Evolutionary conservation across 176 grass and related monocot species (phyloP).

Genomic region (Musa acuminata): DNA sequence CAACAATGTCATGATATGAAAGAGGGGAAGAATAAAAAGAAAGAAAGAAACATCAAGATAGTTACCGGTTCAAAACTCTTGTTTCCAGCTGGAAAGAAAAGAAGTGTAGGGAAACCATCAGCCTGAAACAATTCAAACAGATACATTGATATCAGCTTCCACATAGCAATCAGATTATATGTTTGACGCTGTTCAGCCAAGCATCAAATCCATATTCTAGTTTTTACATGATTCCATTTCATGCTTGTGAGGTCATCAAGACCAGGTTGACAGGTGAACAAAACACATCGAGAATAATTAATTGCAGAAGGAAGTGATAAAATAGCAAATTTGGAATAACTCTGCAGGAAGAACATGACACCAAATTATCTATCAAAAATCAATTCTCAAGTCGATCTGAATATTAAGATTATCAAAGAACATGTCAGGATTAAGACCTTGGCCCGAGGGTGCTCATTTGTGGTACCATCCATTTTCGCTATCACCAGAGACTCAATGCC

Average conservation of each 20-base stretch:
- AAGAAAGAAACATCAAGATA: not conserved
- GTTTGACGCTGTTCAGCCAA: not conserved
- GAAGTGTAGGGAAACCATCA: constrained; percentile 83
- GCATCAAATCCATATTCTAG: not conserved
- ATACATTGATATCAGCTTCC: constrained; percentile 14
- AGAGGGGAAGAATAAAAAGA: not conserved
- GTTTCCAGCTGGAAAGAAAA: constrained; percentile 91
- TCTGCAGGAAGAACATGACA: not conserved
- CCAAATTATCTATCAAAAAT: not conserved
- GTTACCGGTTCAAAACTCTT: constrained; percentile 91
- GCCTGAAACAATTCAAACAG: constrained; percentile 40
- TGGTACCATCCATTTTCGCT: constrained; percentile 93
- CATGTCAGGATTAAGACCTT: constrained; percentile 35
- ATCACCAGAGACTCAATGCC: constrained; percentile 75
- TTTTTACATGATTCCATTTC: too few relatives aligned
- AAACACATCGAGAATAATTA: not conserved
- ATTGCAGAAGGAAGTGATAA: not conserved
- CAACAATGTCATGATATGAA: not conserved
- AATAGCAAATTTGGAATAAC: constrained; percentile 1
- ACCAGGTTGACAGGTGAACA: not conserved
- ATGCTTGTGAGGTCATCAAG: not conserved
- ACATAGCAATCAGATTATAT: not conserved
- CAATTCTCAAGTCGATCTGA: not conserved
- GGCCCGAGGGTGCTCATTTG: constrained; percentile 76
- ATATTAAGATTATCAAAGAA: not conserved